Conservation (phyloP, 495 filamentous ascomycete genomes). For the Mytilinidion resinicola region DNA sequence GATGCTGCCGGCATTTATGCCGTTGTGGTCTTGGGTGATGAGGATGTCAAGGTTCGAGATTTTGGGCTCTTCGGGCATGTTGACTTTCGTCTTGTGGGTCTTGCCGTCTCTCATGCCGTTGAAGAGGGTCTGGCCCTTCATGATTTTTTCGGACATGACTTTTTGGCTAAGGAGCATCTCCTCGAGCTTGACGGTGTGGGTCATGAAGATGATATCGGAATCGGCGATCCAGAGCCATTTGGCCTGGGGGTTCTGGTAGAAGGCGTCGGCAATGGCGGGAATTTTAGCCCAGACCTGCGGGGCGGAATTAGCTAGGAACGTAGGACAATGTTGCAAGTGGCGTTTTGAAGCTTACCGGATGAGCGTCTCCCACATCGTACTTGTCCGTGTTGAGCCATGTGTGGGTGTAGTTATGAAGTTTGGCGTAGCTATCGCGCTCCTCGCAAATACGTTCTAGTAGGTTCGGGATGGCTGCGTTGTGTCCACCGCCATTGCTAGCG, state of each 20-base stretch:
- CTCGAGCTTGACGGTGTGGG: conserved; percentile 23
- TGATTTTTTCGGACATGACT: conserved; percentile 24
- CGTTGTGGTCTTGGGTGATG: conserved; percentile 38
- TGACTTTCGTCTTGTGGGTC: conserved; percentile 27
- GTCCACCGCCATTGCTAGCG: conserved; percentile 37
- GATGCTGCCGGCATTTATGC: conserved; percentile 38
- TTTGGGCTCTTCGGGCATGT: conserved; percentile 20
- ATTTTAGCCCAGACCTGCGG: conserved; percentile 34
- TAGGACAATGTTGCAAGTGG: background rate
- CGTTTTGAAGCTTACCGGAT: conserved; percentile 10
- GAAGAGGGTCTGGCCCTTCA: conserved; percentile 13
- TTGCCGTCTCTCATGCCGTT: conserved; percentile 20
- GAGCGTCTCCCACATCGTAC: conserved; percentile 33
- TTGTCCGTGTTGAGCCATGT: conserved; percentile 38
- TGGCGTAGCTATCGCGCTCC: conserved; percentile 35
- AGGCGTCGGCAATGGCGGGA: conserved; percentile 36
- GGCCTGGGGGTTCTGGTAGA: conserved; percentile 32
- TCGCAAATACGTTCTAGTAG: conserved; percentile 28
- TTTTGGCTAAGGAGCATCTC: conserved; percentile 27
- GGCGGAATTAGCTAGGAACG: background rate
- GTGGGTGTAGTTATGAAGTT: conserved; percentile 36
- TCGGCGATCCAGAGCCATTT: conserved; percentile 41
- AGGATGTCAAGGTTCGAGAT: conserved; percentile 27
- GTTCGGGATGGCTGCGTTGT: conserved; percentile 37
- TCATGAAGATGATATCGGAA: conserved; percentile 40